Evolutionary conservation across 148 eudicot genomes (phyloP).

Genomic region (Persicaria maculosa): DNA sequence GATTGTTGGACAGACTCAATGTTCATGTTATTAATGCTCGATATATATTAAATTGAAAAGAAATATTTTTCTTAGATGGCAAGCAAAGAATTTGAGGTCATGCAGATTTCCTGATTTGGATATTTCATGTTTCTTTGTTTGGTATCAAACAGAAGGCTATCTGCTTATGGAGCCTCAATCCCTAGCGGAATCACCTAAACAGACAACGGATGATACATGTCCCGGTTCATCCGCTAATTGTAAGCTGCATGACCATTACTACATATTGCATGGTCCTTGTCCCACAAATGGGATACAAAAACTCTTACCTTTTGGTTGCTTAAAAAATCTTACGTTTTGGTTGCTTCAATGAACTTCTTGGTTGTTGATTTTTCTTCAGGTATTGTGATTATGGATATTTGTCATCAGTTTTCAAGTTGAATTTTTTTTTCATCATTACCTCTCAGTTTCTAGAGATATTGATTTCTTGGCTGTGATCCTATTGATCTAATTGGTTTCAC

Average conservation of each 20-base stretch:
- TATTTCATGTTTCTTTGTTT: neutral
- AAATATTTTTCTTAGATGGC: neutral
- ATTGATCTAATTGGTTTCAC: too few species aligned
- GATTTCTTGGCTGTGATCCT: too few species aligned
- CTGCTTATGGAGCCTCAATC: conserved; percentile 5
- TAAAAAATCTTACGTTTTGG: too few species aligned
- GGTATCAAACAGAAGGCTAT: neutral
- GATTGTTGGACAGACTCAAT: neutral
- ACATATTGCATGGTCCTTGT: neutral
- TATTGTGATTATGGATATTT: neutral
- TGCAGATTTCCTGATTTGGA: neutral
- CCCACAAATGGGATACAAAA: neutral
- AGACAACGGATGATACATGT: neutral
- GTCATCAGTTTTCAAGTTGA: neutral
- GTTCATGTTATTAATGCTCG: neutral
- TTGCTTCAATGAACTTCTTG: too few species aligned
- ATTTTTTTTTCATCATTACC: neutral
- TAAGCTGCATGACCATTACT: neutral
- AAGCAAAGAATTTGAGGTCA: too few species aligned
- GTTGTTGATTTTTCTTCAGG: too few species aligned
- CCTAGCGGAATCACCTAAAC: neutral
- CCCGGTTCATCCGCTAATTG: conserved; percentile 3
- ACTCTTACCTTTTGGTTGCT: too few species aligned
- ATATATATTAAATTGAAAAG: neutral
- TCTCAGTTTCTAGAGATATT: too few species aligned